phyloP scores from a whole-genome alignment of 106 monocot species.

The Iris macrosiphon region DNA sequence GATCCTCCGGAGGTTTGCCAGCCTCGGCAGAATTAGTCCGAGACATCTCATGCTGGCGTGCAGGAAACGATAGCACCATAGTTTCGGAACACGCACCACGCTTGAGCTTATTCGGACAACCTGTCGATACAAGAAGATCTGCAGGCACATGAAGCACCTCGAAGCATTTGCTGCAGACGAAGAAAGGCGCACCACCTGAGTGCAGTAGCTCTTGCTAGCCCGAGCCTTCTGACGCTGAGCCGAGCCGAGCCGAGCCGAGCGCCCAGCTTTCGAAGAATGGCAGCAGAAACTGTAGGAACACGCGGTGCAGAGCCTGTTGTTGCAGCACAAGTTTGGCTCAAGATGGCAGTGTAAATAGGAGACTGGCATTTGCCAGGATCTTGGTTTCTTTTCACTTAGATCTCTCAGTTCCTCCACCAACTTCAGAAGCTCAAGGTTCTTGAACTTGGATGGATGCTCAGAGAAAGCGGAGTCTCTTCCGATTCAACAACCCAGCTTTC shows the following conservation, averaged over 20 bases:
- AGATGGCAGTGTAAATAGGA: neutral
- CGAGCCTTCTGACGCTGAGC: neutral
- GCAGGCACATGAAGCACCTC: slow-evolving; percentile 54
- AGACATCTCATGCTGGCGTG: neutral
- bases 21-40: neutral
- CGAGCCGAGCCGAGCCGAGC: neutral
- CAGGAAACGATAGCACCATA: slow-evolving; percentile 33
- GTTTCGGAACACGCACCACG: slow-evolving; percentile 53
- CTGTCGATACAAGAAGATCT: slow-evolving; percentile 43
- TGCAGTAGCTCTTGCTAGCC: slow-evolving; percentile 21
- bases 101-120: slow-evolving; percentile 32
- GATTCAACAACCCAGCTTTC: neutral
- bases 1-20: slow-evolving; percentile 6
- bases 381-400: neutral
- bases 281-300: slow-evolving; percentile 6
- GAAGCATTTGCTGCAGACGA: slow-evolving; percentile 52
- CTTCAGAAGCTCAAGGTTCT: slow-evolving; percentile 3
- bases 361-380: neutral
- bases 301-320: slow-evolving; percentile 2
- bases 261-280: slow-evolving; percentile 5
- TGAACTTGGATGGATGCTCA: neutral
- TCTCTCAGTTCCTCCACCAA: neutral
- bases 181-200: slow-evolving; percentile 53
- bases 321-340: neutral
- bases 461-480: neutral